These are phyloP conservation scores for Microsporum audouinii DNA, from an alignment of 2,329 filamentous ascomycete genomes.

Conservation along the genomic window DNA sequence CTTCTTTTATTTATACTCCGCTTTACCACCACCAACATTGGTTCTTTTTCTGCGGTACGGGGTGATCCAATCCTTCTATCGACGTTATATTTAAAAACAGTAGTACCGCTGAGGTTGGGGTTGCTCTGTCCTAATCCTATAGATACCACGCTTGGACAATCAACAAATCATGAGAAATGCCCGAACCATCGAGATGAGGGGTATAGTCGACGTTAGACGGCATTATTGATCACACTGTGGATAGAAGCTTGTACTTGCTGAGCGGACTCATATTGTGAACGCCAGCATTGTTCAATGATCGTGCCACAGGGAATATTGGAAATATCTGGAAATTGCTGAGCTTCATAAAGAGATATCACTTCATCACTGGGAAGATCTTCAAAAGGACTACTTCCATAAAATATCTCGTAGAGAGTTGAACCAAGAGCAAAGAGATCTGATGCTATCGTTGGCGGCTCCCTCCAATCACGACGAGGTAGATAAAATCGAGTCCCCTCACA, in stretches of 20 bases:
- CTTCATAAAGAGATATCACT: conserved; percentile 12
- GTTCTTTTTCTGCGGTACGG: too few species aligned
- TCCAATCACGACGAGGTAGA: conserved; percentile 17
- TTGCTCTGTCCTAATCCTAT: neutral
- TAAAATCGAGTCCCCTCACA: conserved; percentile 14
- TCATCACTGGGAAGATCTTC: conserved; percentile 16
- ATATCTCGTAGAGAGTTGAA: conserved; percentile 17
- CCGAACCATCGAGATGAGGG: neutral
- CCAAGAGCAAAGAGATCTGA: conserved; percentile 18
- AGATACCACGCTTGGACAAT: neutral
- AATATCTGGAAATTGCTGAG: conserved; percentile 15
- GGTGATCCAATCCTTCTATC: too few species aligned
- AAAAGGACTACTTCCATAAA: conserved; percentile 14
- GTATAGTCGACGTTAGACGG: neutral
- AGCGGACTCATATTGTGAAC: conserved; percentile 13
- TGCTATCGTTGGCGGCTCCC: conserved; percentile 14
- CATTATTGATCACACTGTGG: neutral
- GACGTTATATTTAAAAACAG: too few species aligned
- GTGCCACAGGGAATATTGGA: conserved; percentile 15
- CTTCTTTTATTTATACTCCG: too few species aligned
- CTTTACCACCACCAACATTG: too few species aligned
- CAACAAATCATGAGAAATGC: neutral
- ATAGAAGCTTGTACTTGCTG: conserved; percentile 1
- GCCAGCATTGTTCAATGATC: conserved; percentile 18
- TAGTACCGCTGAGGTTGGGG: too few species aligned